Percentiles rank a stretch among this genome's conserved stretches.
Evolutionary conservation across 768 basidiomycete species (phyloP).

Genomic region (Candolleomyces eurysporus): DNA sequence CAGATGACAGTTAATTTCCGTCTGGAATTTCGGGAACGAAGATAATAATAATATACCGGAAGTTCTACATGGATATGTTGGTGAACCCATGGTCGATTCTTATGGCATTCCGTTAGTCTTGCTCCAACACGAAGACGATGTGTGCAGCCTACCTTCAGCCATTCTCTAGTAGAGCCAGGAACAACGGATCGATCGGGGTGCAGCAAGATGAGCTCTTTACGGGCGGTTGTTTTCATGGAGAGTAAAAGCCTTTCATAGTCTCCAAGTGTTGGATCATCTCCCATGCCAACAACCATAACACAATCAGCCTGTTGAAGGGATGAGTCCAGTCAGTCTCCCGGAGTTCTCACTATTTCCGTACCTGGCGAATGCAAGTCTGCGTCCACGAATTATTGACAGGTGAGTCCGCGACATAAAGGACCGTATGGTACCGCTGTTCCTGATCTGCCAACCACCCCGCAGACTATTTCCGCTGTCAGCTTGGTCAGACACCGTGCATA

Average conservation of each 20-base stretch:
- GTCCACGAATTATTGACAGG: constrained; percentile 96
- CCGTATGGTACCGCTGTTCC: constrained; percentile 90
- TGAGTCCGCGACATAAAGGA: constrained; percentile 95
- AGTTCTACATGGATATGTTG: constrained; percentile 96
- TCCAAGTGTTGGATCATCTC: constrained; percentile 85
- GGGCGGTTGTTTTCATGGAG: constrained; percentile 96
- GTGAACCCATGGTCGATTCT: constrained; percentile 96
- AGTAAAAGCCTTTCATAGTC: constrained; percentile 93
- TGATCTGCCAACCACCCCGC: constrained; percentile 91
- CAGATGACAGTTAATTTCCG: constrained; percentile 9
- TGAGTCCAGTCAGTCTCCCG: neutral
- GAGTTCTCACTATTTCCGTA: constrained; percentile 20
- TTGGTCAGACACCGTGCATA: neutral
- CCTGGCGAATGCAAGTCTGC: constrained; percentile 95
- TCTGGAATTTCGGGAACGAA: neutral
- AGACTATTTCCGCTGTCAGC: constrained; percentile 24
- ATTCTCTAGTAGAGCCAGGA: constrained; percentile 91
- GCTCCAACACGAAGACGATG: neutral
- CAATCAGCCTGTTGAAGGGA: constrained; percentile 68
- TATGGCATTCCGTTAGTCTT: constrained; percentile 9
- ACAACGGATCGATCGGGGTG: constrained; percentile 88
- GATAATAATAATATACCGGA: constrained; percentile 47
- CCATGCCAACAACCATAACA: constrained; percentile 92
- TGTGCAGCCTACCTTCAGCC: constrained; percentile 71
- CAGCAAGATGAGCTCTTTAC: constrained; percentile 92